Conservation (phyloP, 1,284 basidiomycete species). For the Irpex sp. region DNA sequence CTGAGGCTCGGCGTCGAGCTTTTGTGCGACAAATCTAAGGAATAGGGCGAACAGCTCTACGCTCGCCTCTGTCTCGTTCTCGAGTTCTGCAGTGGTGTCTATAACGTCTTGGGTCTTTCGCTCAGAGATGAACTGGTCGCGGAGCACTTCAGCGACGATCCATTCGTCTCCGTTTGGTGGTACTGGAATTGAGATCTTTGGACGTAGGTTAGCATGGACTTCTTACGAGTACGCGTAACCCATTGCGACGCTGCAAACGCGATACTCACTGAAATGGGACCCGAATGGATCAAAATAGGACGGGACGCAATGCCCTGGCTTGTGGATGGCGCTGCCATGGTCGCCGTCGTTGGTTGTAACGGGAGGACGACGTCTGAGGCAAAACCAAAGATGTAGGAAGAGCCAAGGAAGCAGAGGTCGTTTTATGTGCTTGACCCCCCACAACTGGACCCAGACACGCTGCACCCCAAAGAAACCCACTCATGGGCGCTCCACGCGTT, state of each 20-base stretch:
- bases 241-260: not conserved
- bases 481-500: not conserved
- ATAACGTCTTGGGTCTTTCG: slow-evolving; percentile 54
- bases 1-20: slow-evolving; percentile 50
- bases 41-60: slow-evolving; percentile 81
- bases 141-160: slow-evolving; percentile 40
- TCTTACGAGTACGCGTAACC: not conserved
- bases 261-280: slow-evolving; percentile 58
- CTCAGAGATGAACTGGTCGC: slow-evolving; percentile 54
- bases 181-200: slow-evolving; percentile 79
- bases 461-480: slow-evolving; percentile 17
- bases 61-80: slow-evolving; percentile 57
- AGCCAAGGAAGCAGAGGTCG: not conserved
- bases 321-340: slow-evolving; percentile 25
- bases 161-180: slow-evolving; percentile 76
- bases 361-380: slow-evolving; percentile 19
- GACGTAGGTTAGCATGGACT: not conserved
- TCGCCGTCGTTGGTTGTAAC: slow-evolving; percentile 14
- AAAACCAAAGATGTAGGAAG: slow-evolving; percentile 11
- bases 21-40: slow-evolving; percentile 68
- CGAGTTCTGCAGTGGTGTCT: slow-evolving; percentile 48
- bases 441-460: slow-evolving; percentile 4
- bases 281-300: slow-evolving; percentile 60
- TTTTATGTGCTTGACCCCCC: slow-evolving; percentile 15
- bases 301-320: slow-evolving; percentile 45